phyloP scores from a whole-genome alignment of 495 filamentous ascomycete genomes.

The Penicillium bialowiezense region DNA sequence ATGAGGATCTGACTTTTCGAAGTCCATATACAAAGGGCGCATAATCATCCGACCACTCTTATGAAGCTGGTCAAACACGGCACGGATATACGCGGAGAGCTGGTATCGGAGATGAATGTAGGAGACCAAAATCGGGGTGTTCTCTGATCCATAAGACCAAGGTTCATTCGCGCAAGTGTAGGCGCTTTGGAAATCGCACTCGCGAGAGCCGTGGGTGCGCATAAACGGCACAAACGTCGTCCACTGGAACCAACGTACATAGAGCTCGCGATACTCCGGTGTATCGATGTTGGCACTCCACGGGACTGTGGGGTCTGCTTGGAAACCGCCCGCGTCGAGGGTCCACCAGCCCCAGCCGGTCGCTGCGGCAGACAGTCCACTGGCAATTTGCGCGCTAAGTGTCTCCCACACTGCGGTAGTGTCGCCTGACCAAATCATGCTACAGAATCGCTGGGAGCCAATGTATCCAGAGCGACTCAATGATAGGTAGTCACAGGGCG shows the following conservation, averaged over 20 bases:
- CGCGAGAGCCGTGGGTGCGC: constrained; percentile 27
- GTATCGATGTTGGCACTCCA: constrained; percentile 29
- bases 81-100: constrained; percentile 16
- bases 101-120: constrained; percentile 31
- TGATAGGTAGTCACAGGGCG: constrained; percentile 22
- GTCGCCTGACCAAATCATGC: constrained; percentile 33
- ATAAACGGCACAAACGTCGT: constrained; percentile 30
- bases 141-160: constrained; percentile 29
- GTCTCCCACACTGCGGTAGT: constrained; percentile 32
- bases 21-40: constrained; percentile 31
- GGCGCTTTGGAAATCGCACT: constrained; percentile 19
- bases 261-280: constrained; percentile 28
- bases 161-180: constrained; percentile 32
- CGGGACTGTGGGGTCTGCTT: constrained; percentile 24
- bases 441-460: constrained; percentile 30
- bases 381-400: constrained; percentile 22
- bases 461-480: constrained; percentile 31
- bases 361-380: constrained; percentile 25
- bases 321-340: constrained; percentile 30
- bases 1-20: constrained; percentile 17
- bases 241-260: constrained; percentile 32
- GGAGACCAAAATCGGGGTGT: constrained; percentile 21
- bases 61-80: constrained; percentile 21
- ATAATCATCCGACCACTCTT: constrained; percentile 26
- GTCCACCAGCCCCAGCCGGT: constrained; percentile 35